Base-by-base conservation (phyloP, 257 asterid species). In the Apocynum venetum region DNA sequence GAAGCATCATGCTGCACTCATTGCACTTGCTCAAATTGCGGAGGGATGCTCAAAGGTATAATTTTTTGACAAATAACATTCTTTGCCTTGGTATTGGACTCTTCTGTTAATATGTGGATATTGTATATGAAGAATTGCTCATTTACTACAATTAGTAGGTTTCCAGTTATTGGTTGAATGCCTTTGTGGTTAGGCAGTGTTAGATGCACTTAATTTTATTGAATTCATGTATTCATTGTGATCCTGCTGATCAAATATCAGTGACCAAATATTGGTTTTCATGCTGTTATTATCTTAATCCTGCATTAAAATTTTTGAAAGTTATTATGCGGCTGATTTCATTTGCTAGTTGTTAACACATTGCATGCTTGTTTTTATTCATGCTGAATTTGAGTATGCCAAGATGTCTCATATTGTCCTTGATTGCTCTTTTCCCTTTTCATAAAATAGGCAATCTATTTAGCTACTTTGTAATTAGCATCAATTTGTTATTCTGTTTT, bases 21-120 rank as follows among this genome's bases (percentile, higher is more conserved):
- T 91, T 86, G 96, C 99, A 36, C 97, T 96, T 77, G 99, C 99
- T 5, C 99, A 96, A 81, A 96, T 96, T 78, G 99, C 98, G 0
- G 98, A 96, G 86, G 99, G 99, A 44, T 93, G 98, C 81, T 83
- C 97, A 4, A 96, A 96, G 98, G 98, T 94, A 87, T 75, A 65
- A 36, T 36, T 55, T 55, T 55, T 14, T 17, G 61, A 15, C 20
- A 46, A 46, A 25, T 41, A 10, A 36, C 35, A 60, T 19, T 2
- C 2, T 6, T 15, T 66, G 31, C 31, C 31, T 25, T 25, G 31
- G 31, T 25, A 25, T 25, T 25, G 31, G 31, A 25, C 31, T 25
- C 31, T 25, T 63, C 7, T 13, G 7, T 14, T 66, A 40, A 14
- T 31, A 15, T 43, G 25, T 40, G 49, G 48, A 65, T 38, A 41